Evolutionary conservation across 331 rosid genomes (phyloP), one percentile per base, ranked within the genome.

Genomic region (Spiraea crenata): DNA sequence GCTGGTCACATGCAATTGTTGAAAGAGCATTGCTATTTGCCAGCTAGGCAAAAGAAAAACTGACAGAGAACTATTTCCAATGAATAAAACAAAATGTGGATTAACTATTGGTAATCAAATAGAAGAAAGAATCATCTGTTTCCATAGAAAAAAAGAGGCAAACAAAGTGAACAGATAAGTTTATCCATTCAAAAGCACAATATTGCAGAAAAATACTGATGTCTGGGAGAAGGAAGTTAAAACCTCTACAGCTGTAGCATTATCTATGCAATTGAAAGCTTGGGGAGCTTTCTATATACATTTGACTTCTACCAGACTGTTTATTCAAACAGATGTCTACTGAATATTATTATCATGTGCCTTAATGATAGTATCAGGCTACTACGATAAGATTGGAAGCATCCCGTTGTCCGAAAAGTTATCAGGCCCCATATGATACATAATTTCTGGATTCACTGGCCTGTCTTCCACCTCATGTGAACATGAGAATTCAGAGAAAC

Each of bases 381-480:
- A 87, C 80, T 92, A 93, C 96, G 89, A 83, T 44, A 80, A 81
- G 76, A 84, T 80, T 46, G 95, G 96, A 45, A 87, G 82, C 46
- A 79, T 69, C 35, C 82, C 90, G 25, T 75, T 73, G 70, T 82
- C 90, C 59, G 75, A 72, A 84, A 82, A 78, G 64, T 77, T 57
- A 54, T 85, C 90, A 52, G 85, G 81, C 12, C 84, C 77, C 89
- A 65, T 61, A 8, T 63, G 87, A 64, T 76, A 77, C 87, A 72
- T 57, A 75, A 75, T 85, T 46, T 77, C 72, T 77, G 85, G 71
- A 86, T 73, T 76, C 58, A 44, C 41, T 54, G 86, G 48, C 83
- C 71, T 74, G 57, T 74, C 81, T 72, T 66, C 77, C n/a, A 35
- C 65, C 60, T 71, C 71, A 77, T 63, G 65, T 17, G 81, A 70